Base-by-base conservation (phyloP, 2,329 filamentous ascomycete genomes). In the Phaeosphaeria sp. region DNA sequence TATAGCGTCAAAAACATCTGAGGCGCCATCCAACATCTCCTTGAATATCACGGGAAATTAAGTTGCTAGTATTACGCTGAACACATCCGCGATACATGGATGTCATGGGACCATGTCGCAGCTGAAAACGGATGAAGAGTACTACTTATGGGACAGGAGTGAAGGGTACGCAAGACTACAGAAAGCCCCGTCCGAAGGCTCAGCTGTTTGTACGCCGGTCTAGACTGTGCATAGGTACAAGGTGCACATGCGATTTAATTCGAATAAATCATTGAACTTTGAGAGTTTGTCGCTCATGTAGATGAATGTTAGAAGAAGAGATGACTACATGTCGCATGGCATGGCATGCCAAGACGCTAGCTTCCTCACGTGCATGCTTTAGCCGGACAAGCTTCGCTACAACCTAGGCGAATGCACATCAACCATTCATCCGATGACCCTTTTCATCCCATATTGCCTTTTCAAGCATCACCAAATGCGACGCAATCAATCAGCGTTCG, bases 391-490 rank as follows among this genome's bases (percentile, higher is more conserved):
- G 52, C 46, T 17, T 52, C 42, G 18, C 27, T 22, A 20, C 50
- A 46, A 20, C 41, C 52, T 50, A 25, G 20, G 13, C 11, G 2
- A 25, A 53, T 36, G 42, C 54, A 55, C 52, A 62, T 62, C 43
- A 54, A 46, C 44, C 59, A 50, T 59, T 60, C 51, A 56, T 23
- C 59, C 62, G 59, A 55, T 25, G 46, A 42, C 43, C 46, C 27
- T 50, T 33, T 50, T 44, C 43, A 52, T 51, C 43, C 51, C 7
- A 25, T 46, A 43, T 33, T 55, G 52, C 47, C 41, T 13, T 51
- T 33, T 46, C 30, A 27, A 43, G 50, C 43, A 58, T 49, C 54
- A 30, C 52, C 49, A 58, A 17, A 50, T 47, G 36, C 46, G 44
- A 50, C 42, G 27, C 43, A 58, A 53, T 54, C 30, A 61, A 56